A percentile compares a stretch with the other conserved stretches of the same genome.
Conservation (phyloP, 1,284 basidiomycete genomes). For the Cerrena zonata region DNA sequence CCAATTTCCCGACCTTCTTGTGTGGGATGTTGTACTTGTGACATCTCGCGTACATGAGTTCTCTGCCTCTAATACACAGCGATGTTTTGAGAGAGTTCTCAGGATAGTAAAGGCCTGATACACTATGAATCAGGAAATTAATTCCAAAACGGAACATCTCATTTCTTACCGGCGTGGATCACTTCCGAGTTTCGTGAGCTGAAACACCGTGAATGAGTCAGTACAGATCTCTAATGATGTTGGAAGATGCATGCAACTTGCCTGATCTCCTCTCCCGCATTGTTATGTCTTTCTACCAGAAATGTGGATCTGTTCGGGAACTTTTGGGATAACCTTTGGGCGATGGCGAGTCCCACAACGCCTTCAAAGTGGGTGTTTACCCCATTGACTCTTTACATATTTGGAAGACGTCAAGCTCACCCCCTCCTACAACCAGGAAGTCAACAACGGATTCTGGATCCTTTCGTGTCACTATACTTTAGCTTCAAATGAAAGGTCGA, state of each 20-base stretch:
- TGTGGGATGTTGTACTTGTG: slow-evolving; percentile 58
- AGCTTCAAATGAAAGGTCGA: background rate
- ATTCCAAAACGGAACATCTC: background rate
- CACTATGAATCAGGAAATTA: too few relatives aligned
- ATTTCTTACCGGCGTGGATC: slow-evolving; percentile 73
- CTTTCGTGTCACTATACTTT: slow-evolving; percentile 27
- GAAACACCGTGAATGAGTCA: background rate
- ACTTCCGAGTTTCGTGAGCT: slow-evolving; percentile 96
- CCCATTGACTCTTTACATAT: background rate
- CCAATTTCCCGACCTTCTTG: slow-evolving; percentile 80
- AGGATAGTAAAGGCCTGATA: slow-evolving; percentile 76
- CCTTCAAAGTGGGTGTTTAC: slow-evolving; percentile 39
- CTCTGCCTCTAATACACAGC: slow-evolving; percentile 82
- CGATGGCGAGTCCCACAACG: slow-evolving; percentile 84
- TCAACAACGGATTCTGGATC: slow-evolving; percentile 76
- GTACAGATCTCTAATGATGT: slow-evolving; percentile 5
- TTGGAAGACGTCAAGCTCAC: slow-evolving; percentile 30
- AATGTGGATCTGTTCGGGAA: slow-evolving; percentile 75
- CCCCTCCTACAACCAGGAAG: slow-evolving; percentile 89
- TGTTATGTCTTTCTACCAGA: slow-evolving; percentile 75
- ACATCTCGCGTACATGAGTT: slow-evolving; percentile 81
- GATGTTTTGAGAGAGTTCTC: slow-evolving; percentile 78
- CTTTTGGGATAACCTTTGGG: slow-evolving; percentile 63
- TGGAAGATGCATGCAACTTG: slow-evolving; percentile 25
- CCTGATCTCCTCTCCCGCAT: slow-evolving; percentile 81